These are phyloP conservation scores for cucumber (Cucumis sativus) DNA, from an alignment of 306 rosid species.

Conservation along the genomic window Cucumber_9930_V3 NC_026657.2:39260501-39261000, in stretches of 20 bases:
- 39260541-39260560: neutral
- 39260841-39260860: constrained; percentile 73
- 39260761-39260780: constrained; percentile 70
- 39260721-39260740: constrained; percentile 55
- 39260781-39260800: constrained; percentile 65
- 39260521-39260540: neutral
- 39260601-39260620: neutral
- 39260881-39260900: constrained; percentile 93
- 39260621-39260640: neutral
- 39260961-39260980: constrained; percentile 78
- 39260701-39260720: constrained; percentile 93
- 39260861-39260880: constrained; percentile 97
- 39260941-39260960: constrained; percentile 70
- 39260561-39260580: neutral
- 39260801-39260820: constrained; percentile 93
- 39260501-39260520: neutral
- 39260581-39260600: neutral
- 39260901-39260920: constrained; percentile 80
- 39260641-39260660: constrained; percentile 62
- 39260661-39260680: constrained; percentile 93
- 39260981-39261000: constrained; percentile 76
- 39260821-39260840: constrained; percentile 87
- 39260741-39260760: constrained; percentile 59
- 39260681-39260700: constrained; percentile 98
- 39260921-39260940: constrained; percentile 92